These are phyloP conservation scores for Colletotrichum sp. DNA, from an alignment of 2,329 filamentous ascomycete genomes.

Conservation along the genomic window DNA sequence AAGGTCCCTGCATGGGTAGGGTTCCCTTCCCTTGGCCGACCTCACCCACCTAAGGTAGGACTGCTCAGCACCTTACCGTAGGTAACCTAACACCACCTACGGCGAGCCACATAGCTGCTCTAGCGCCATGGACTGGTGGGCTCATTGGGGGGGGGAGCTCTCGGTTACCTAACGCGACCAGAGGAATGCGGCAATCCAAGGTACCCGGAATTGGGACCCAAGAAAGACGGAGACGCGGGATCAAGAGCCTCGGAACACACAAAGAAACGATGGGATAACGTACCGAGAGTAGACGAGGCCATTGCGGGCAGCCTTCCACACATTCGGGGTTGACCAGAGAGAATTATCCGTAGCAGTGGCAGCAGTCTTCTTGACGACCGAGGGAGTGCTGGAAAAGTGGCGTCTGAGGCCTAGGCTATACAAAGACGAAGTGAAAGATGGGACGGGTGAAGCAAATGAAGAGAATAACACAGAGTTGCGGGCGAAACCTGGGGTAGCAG, in stretches of 20 bases:
- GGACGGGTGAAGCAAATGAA: neutral
- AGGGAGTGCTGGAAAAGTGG: neutral
- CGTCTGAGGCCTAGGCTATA: conserved; percentile 4
- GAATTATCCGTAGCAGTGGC: neutral
- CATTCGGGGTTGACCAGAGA: neutral
- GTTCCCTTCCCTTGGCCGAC: neutral
- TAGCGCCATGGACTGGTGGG: neutral
- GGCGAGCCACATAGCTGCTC: neutral
- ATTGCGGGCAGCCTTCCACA: neutral
- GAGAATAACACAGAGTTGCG: neutral
- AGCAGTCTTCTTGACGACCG: neutral
- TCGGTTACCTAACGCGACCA: neutral
- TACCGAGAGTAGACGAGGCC: neutral
- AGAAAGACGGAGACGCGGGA: neutral
- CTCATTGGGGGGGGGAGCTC: neutral
- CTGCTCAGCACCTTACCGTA: neutral
- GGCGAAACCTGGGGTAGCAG: neutral
- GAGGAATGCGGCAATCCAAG: neutral
- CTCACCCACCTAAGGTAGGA: neutral
- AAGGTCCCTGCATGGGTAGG: conserved; percentile 21
- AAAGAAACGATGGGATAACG: neutral
- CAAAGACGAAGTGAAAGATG: neutral
- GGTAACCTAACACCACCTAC: neutral
- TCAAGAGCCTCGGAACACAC: neutral
- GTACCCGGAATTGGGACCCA: neutral